A percentile compares a stretch with the other conserved stretches of the same genome.
Conservation (phyloP, 73 alveolate species). For the Paramecium tetraurelia region DNA sequence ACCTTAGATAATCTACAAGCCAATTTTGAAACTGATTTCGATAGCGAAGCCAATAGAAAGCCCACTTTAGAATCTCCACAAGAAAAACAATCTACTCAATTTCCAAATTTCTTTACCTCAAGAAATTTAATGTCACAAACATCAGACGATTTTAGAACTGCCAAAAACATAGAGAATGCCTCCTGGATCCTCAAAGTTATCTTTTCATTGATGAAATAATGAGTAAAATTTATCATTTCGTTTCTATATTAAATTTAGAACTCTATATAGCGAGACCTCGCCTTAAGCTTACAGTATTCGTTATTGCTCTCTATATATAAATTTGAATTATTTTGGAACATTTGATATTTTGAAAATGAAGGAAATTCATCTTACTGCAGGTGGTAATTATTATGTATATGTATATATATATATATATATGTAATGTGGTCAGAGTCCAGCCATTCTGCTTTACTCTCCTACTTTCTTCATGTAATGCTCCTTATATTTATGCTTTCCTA, state of each 20-base stretch:
- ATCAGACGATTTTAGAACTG: slow-evolving; percentile 18
- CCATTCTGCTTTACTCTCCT: slow-evolving; percentile 52
- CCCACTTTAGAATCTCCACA: neutral
- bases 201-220: neutral
- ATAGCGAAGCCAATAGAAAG: neutral
- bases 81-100: neutral
- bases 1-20: neutral
- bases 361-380: neutral
- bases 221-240: neutral
- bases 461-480: slow-evolving; percentile 56
- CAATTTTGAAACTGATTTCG: neutral
- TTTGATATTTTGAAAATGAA: neutral
- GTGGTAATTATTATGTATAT: neutral
- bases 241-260: neutral
- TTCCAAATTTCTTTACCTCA: slow-evolving; percentile 10
- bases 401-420: neutral
- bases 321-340: neutral
- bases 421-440: neutral
- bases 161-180: neutral
- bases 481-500: slow-evolving; percentile 59
- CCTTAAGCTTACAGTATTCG: too few species aligned
- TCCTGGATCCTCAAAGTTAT: neutral
- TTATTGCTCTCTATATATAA: neutral
- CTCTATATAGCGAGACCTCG: too few species aligned
- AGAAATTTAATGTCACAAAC: slow-evolving; percentile 6